A percentile compares a stretch with the other conserved stretches of the same genome.
These are phyloP conservation scores for Quercus robur DNA, from an alignment of 306 rosid species.

Conservation along the genomic window DNA sequence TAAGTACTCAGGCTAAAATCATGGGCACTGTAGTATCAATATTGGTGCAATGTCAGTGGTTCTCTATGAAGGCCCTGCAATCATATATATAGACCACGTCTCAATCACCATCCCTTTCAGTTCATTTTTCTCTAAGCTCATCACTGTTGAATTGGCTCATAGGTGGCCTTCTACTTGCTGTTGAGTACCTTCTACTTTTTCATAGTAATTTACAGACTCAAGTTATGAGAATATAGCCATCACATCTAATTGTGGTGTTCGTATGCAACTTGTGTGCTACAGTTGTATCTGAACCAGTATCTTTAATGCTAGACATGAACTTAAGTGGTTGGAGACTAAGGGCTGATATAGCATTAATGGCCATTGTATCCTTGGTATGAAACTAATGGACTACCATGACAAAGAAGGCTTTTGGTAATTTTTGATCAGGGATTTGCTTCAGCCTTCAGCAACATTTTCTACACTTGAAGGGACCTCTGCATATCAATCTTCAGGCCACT, in stretches of 20 bases:
- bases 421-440: slow-evolving; percentile 19
- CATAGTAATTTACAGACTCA: slow-evolving; percentile 12
- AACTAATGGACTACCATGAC: neutral
- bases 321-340: slow-evolving; percentile 21
- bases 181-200: slow-evolving; percentile 17
- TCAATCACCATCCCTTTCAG: neutral
- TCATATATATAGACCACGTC: slow-evolving; percentile 13
- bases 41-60: slow-evolving; percentile 50
- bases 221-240: slow-evolving; percentile 24
- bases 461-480: slow-evolving; percentile 28
- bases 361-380: slow-evolving; percentile 21
- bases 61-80: slow-evolving; percentile 45
- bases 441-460: neutral
- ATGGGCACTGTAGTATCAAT: slow-evolving; percentile 41
- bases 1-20: slow-evolving; percentile 45
- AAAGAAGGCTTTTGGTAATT: neutral
- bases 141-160: slow-evolving; percentile 36
- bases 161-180: slow-evolving; percentile 41
- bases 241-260: slow-evolving; percentile 18
- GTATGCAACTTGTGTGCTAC: slow-evolving; percentile 12
- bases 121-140: slow-evolving; percentile 8
- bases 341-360: slow-evolving; percentile 10
- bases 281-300: slow-evolving; percentile 9
- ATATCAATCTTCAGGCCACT: slow-evolving; percentile 34
- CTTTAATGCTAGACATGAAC: slow-evolving; percentile 18